A percentile compares a stretch with the other conserved stretches of the same genome.
phyloP scores from a whole-genome alignment of 1,284 basidiomycete species.

The Austropuccinia psidii region DNA sequence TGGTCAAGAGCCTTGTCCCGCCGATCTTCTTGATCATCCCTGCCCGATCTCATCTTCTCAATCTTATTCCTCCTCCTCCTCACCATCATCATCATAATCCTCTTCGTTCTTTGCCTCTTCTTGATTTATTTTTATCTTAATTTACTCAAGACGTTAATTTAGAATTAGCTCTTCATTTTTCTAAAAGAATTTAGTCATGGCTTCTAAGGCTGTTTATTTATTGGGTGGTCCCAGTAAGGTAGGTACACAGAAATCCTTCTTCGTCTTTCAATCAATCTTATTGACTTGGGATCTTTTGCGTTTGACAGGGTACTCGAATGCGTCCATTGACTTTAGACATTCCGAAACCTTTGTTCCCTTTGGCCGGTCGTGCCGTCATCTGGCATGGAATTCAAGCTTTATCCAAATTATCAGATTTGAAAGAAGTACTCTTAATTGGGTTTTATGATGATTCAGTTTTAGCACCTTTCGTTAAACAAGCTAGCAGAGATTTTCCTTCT shows the following conservation, averaged over 20 bases:
- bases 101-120: no score
- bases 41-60: no score
- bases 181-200: no score
- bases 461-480: slow-evolving; percentile 51
- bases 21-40: no score
- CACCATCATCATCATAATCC: no score
- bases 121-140: no score
- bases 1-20: no score
- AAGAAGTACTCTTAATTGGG: slow-evolving; percentile 52
- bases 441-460: slow-evolving; percentile 54
- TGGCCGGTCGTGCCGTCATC: slow-evolving; percentile 51
- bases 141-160: no score
- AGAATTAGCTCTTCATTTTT: no score
- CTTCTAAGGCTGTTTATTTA: slow-evolving; percentile 36
- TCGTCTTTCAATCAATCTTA: slow-evolving; percentile 17
- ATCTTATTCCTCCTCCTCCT: no score
- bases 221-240: slow-evolving; percentile 37
- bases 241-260: background rate
- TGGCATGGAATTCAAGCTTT: slow-evolving; percentile 53
- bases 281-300: slow-evolving; percentile 45
- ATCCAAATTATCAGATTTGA: slow-evolving; percentile 50
- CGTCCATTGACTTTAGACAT: slow-evolving; percentile 52
- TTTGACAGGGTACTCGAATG: slow-evolving; percentile 50
- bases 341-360: slow-evolving; percentile 50
- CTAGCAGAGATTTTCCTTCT: slow-evolving; percentile 52